Evolutionary conservation across 306 rosid species (phyloP).

Genomic region (Aeschynomene evenia): DNA sequence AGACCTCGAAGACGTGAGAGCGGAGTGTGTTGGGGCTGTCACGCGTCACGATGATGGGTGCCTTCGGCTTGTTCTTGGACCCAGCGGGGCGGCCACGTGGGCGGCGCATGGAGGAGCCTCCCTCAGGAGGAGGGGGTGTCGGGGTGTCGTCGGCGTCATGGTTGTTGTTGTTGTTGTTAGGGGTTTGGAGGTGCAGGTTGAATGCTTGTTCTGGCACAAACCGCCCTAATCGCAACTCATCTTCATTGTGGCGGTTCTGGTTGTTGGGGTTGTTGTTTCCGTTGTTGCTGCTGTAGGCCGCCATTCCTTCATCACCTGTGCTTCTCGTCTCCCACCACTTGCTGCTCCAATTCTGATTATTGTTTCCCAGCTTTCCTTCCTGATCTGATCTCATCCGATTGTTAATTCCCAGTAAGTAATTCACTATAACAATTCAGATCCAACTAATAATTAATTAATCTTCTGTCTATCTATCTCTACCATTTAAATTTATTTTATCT

Average conservation of each 20-base stretch:
- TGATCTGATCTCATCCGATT: no score
- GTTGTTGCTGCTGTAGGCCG: no score
- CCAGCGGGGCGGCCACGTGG: slow-evolving; percentile 62
- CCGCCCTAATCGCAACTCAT: background rate
- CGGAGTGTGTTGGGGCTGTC: slow-evolving; percentile 46
- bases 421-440: no score
- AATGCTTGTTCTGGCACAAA: background rate
- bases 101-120: background rate
- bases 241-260: background rate
- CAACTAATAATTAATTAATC: no score
- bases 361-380: background rate
- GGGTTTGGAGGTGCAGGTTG: slow-evolving; percentile 13
- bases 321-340: no score
- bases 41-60: slow-evolving; percentile 41
- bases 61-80: slow-evolving; percentile 65
- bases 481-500: no score
- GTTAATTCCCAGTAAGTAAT: no score
- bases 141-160: background rate
- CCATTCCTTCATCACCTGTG: no score
- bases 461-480: no score
- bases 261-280: no score
- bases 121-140: background rate
- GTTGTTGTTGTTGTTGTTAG: background rate
- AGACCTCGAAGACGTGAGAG: slow-evolving; percentile 54
- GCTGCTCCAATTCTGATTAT: no score